phyloP scores from a whole-genome alignment of 441 rosid genomes.

The Adansonia rubrostipa region DNA sequence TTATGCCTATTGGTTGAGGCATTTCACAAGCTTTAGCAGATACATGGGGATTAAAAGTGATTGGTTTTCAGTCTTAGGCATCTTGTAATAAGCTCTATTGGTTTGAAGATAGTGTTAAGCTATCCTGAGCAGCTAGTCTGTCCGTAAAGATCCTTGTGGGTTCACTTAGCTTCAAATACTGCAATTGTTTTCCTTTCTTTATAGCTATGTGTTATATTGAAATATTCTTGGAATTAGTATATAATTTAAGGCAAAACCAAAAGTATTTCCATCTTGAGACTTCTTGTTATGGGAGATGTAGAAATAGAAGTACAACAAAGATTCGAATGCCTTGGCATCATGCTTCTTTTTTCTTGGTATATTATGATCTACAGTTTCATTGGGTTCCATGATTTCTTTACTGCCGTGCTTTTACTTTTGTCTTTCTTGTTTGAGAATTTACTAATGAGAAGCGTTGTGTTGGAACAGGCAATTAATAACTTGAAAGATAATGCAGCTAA shows the following conservation, averaged over 20 bases:
- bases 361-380: not conserved
- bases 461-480: slow-evolving; percentile 63
- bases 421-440: slow-evolving; percentile 7
- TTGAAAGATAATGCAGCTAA: slow-evolving; percentile 72
- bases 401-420: not conserved
- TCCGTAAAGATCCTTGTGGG: not conserved
- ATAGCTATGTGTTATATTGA: slow-evolving; percentile 4
- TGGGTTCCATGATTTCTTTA: slow-evolving; percentile 2
- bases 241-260: not conserved
- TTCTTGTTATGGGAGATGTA: not conserved
- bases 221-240: slow-evolving; percentile 10
- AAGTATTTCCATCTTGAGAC: not conserved
- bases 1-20: not conserved
- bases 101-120: not conserved
- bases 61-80: not conserved
- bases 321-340: not conserved
- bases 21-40: not conserved
- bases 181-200: not conserved
- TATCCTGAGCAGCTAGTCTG: not conserved
- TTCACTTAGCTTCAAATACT: not conserved
- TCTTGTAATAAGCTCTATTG: not conserved
- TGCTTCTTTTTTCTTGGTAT: not conserved
- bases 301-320: not conserved
- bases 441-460: slow-evolving; percentile 29
- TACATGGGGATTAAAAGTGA: not conserved